Percentiles rank a stretch among this genome's conserved stretches.
phyloP scores from a whole-genome alignment of 1,139 yeast species.

The Pneumocystis sp. region DNA sequence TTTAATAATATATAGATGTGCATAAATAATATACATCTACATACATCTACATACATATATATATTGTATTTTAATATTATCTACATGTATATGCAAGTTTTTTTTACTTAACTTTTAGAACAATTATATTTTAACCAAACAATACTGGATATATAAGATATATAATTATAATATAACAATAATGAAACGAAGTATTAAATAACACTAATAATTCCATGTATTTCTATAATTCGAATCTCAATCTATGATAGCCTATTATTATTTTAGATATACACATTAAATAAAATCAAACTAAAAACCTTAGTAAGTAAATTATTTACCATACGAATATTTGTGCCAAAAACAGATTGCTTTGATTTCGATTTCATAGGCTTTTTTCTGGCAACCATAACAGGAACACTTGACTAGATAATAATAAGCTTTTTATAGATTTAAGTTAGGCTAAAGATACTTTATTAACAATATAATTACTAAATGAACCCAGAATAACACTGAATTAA shows the following conservation, averaged over 20 bases:
- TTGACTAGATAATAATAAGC: conserved; percentile 25
- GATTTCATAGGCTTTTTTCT: conserved; percentile 67
- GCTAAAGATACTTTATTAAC: conserved; percentile 36
- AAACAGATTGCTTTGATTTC: conserved; percentile 30
- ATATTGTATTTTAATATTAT: background rate
- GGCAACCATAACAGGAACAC: conserved; percentile 85
- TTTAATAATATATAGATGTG: too few species aligned
- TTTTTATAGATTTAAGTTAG: background rate
- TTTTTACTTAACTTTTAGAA: background rate
- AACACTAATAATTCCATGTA: background rate
- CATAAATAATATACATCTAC: too few species aligned
- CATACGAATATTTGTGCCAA: conserved; percentile 29
- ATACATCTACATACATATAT: background rate
- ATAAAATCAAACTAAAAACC: conserved; percentile 11
- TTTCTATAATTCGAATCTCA: background rate
- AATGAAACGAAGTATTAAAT: background rate
- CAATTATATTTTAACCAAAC: background rate
- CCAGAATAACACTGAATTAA: conserved; percentile 41
- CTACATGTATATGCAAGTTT: background rate
- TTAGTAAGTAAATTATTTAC: conserved; percentile 25
- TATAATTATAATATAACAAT: too few species aligned
- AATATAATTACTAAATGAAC: conserved; percentile 60
- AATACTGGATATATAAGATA: background rate
- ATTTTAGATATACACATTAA: background rate
- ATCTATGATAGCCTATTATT: background rate